Evolutionary conservation across 2,329 filamentous ascomycete genomes (phyloP), one percentile per base, ranked within the genome.

Genomic region (Lojkania enalia): DNA sequence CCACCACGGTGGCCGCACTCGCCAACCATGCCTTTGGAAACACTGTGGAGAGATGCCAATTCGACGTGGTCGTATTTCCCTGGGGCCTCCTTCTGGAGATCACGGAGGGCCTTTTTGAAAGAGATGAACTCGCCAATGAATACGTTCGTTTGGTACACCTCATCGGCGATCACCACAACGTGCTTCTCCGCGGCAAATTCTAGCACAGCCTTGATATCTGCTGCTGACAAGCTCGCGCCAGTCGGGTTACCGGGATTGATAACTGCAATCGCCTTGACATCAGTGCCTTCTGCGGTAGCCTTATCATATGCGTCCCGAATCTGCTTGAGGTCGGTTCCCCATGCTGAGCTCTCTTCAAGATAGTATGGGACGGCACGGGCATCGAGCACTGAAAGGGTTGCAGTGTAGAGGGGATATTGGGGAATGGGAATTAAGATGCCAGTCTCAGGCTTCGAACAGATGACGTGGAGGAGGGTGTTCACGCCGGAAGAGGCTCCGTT

Each of bases 201-300:
- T 57, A 97, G 80, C n/a, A 97, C 88, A 39, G 81, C 79, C 63
- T 86, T 84, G 70, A 99, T 85, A 64, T 96, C 90, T 15, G 83
- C 79, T 54, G 87, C 81, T 25, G 85, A 77, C 14, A 99, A 81
- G 41, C 86, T 94, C 39, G 90, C 90, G 56, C 94, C 94, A 2
- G 94, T 99, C 3, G 94, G 94, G 76, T 99, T 99, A 48, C 94
- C 94, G 0, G 94, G 94, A 80, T 99, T 99, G 78, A 99, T 99
- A 61, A 99, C 86, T 56, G 94, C 92, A 58, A 99, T 90, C 58
- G 89, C 88, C 61, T 91, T 89, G 42, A 96, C 88, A 59, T 97
- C 90, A 49, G 85, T 85, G 51, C 90, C 91, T 40, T 88, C 81
- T 41, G 77, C 74, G 67, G 85, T 83, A 53, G 91, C 92, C 66